Evolutionary conservation across 2,329 filamentous ascomycete genomes (phyloP), one percentile per base, ranked within the genome.

Genomic region (Beauveria rudraprayagi): DNA sequence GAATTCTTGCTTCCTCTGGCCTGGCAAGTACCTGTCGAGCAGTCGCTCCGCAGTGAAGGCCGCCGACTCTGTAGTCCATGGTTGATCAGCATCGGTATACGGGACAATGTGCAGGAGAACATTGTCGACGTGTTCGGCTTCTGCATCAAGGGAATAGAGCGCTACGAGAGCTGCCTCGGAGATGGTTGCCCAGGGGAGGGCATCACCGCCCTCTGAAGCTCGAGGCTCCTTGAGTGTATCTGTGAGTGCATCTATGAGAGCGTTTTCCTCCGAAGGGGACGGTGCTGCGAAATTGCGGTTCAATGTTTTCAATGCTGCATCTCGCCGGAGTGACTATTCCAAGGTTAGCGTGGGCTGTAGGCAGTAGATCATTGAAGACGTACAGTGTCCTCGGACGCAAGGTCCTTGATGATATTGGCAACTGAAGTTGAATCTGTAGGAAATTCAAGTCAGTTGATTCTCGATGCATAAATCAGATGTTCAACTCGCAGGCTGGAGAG

Each of bases 1-100:
- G 65, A 85, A 80, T 3, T 63, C 26, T n/a, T 63, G 28, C 56
- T 68, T 22, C 16, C 51, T 61, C 14, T 62, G 57, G 10, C 28
- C 30, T 7, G 62, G 16, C 5, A 76, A 55, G 1, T 73, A 68
- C 1, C 64, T 22, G 1, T 67, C 48, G 5, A 81, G 64, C 1
- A 81, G 63, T 2, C 53, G 43, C 0, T 46, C 44, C 1, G 80
- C 75, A 1, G 66, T 55, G 0, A 55, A n/a, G 5, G 71, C 67
- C 1, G 74, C 69, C 3, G 66, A 56, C 1, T 61, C 17, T 1
- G 74, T 76, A 4, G 74, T 75, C 78, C 77, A 80, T n/a, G 68
- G 62, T 40, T 75, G 72, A 3, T 51, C 50, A 6, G 64, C 14
- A 48, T 76, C 65, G 14, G 70, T 72, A 54, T 72, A 70, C 3